Conservation (phyloP, 176 grass and related monocot genomes). For the Oryza brachyantha region DNA sequence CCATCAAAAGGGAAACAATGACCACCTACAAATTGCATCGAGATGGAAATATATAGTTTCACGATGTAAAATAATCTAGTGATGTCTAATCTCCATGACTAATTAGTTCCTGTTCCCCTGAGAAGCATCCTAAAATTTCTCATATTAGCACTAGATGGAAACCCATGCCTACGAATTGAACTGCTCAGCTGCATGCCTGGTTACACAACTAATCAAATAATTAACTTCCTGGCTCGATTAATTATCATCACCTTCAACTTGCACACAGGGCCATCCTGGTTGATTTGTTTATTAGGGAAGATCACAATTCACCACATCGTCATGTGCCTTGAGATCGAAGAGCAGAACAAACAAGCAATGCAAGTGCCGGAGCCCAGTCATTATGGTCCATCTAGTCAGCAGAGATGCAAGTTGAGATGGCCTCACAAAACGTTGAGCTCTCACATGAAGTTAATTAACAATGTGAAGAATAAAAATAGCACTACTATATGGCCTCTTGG, state of each 20-base stretch:
- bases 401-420: background rate
- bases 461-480: background rate
- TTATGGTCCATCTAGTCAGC: constrained; percentile 13
- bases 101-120: too few relatives aligned
- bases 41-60: background rate
- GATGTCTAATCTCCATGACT: background rate
- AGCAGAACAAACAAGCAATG: constrained; percentile 24
- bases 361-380: constrained; percentile 13
- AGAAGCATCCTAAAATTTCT: too few relatives aligned
- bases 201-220: background rate
- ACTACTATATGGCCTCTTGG: background rate
- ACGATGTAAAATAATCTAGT: too few relatives aligned
- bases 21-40: too few relatives aligned
- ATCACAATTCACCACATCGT: constrained; percentile 9
- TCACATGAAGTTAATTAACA: constrained; percentile 9
- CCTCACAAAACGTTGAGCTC: constrained; percentile 6
- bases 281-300: constrained; percentile 24
- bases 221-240: background rate
- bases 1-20: too few relatives aligned
- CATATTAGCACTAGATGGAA: too few relatives aligned
- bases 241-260: constrained; percentile 17
- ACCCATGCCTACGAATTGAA: too few relatives aligned
- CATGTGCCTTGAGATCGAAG: constrained; percentile 29
- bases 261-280: background rate
- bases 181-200: too few relatives aligned